Conservation (phyloP, 305 asterid species). For the Stenogyne calaminthoides region DNA sequence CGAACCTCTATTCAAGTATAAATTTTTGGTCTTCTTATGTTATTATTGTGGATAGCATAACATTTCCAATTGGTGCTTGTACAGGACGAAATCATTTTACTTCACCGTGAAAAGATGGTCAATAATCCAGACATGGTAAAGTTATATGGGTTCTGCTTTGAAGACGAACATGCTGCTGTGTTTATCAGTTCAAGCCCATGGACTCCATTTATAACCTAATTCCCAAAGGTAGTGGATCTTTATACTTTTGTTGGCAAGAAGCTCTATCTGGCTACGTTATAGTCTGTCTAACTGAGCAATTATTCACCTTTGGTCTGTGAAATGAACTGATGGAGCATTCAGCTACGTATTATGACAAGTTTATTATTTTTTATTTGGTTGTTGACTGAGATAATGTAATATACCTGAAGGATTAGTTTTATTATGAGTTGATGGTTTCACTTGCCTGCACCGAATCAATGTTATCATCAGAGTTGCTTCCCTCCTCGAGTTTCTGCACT, state of each 20-base stretch:
- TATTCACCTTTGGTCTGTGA: no score
- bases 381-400: background rate
- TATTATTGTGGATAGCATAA: no score
- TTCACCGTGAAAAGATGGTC: background rate
- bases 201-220: constrained; percentile 8
- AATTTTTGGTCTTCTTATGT: no score
- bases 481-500: constrained; percentile 6
- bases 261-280: background rate
- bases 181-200: constrained; percentile 13
- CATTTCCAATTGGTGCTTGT: background rate
- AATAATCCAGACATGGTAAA: constrained; percentile 10
- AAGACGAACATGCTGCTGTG: background rate
- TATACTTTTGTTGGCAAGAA: background rate
- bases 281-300: background rate
- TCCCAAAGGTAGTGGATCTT: background rate
- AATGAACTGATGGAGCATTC: no score
- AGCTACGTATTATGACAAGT: background rate
- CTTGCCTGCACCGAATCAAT: constrained; percentile 15
- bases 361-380: no score
- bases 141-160: constrained; percentile 16
- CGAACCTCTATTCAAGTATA: no score
- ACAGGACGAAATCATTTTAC: constrained; percentile 18
- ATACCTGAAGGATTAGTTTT: background rate
- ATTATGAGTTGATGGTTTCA: background rate
- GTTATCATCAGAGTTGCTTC: constrained; percentile 1